phyloP scores from a whole-genome alignment of 257 asterid genomes.

The Solanum tarapatanum region DNA sequence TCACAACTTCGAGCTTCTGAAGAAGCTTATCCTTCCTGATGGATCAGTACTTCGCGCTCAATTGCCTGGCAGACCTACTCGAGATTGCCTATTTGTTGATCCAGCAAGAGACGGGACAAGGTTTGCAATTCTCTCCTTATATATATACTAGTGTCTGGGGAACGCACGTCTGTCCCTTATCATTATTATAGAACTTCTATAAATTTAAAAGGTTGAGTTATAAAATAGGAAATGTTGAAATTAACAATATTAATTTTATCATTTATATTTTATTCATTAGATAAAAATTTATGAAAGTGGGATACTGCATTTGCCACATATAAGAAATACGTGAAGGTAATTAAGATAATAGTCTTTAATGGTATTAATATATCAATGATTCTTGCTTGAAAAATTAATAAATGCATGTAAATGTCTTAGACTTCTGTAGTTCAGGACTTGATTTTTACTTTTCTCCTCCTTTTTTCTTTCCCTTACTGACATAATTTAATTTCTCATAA shows the following conservation, averaged over 20 bases:
- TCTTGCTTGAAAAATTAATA: neutral
- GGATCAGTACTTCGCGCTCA: constrained; percentile 90
- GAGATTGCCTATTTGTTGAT: constrained; percentile 79
- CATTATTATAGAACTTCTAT: neutral
- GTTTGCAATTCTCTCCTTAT: constrained; percentile 11
- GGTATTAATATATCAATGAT: neutral
- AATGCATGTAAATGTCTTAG: neutral
- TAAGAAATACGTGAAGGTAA: neutral
- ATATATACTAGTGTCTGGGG: neutral
- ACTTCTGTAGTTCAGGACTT: neutral
- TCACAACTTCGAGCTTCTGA: constrained; percentile 84
- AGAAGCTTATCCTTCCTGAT: constrained; percentile 83
- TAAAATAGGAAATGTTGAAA: neutral
- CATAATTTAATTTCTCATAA: neutral
- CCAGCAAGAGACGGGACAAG: constrained; percentile 93
- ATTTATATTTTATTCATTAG: neutral
- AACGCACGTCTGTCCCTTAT: neutral
- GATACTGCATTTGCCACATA: neutral
- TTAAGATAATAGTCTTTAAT: neutral
- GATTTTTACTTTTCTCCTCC: neutral
- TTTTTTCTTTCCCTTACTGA: neutral
- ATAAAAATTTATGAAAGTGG: neutral
- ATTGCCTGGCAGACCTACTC: constrained; percentile 84
- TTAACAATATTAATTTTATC: neutral
- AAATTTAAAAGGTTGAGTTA: neutral